Conservation (phyloP, 2,329 filamentous ascomycete species). For the Colletotrichum tanaceti region DNA sequence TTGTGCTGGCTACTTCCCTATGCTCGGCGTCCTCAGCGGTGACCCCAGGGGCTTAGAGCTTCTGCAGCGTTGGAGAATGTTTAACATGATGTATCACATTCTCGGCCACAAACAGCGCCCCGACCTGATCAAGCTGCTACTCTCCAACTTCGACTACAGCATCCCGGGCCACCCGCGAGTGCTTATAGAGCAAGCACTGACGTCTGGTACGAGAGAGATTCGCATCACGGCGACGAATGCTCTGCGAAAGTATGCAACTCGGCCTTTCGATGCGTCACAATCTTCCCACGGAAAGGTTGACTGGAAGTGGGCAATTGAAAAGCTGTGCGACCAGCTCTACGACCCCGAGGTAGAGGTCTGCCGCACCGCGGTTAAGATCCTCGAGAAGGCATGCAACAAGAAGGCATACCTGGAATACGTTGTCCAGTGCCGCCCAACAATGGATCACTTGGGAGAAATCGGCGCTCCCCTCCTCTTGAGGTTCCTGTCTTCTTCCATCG, state of each 20-base stretch:
- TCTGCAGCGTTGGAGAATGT: constrained; percentile 95
- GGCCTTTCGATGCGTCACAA: constrained; percentile 54
- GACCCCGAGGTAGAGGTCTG: constrained; percentile 98
- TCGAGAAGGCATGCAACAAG: constrained; percentile 96
- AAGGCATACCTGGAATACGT: constrained; percentile 93
- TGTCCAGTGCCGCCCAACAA: constrained; percentile 91
- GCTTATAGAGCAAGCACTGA: constrained; percentile 92
- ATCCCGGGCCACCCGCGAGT: constrained; percentile 90
- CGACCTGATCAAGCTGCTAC: constrained; percentile 87
- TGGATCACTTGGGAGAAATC: constrained; percentile 97
- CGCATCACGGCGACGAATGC: constrained; percentile 90
- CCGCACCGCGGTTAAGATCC: constrained; percentile 93
- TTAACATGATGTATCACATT: constrained; percentile 99
- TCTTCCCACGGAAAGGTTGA: constrained; percentile 58
- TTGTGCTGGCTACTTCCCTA: constrained; percentile 92
- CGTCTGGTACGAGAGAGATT: constrained; percentile 89
- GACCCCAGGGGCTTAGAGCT: constrained; percentile 87
- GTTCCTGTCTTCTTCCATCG: constrained; percentile 94
- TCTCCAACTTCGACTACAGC: constrained; percentile 93
- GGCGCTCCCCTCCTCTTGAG: constrained; percentile 91
- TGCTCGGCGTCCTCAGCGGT: constrained; percentile 87
- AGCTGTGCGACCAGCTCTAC: constrained; percentile 98
- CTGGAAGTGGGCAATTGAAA: constrained; percentile 94
- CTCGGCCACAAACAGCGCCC: constrained; percentile 90
- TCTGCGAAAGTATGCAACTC: constrained; percentile 85